Conservation (phyloP, 148 eudicot genomes). For the Camellia granthamiana region DNA sequence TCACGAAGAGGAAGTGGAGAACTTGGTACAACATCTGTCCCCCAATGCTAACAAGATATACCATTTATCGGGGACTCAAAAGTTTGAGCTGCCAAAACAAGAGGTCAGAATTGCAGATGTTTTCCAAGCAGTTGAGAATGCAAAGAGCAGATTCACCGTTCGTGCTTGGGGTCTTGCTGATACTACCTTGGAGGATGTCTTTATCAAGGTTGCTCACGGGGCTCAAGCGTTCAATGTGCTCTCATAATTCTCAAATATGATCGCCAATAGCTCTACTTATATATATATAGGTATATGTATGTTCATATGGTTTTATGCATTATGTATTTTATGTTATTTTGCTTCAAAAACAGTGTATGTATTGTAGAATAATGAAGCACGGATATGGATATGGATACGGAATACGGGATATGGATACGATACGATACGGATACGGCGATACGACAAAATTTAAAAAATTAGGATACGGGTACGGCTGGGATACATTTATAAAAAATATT, state of each 20-base stretch:
- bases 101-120: constrained; percentile 54
- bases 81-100: constrained; percentile 72
- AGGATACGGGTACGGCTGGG: too few relatives aligned
- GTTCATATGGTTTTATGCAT: too few relatives aligned
- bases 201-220: constrained; percentile 64
- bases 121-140: constrained; percentile 55
- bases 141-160: constrained; percentile 55
- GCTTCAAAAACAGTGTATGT: too few relatives aligned
- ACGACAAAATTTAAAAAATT: too few relatives aligned
- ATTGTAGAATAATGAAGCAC: too few relatives aligned
- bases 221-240: constrained; percentile 41
- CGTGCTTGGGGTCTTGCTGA: constrained; percentile 76
- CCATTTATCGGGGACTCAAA: constrained; percentile 64
- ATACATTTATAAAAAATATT: too few relatives aligned
- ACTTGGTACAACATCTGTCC: constrained; percentile 33
- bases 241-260: constrained; percentile 26
- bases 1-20: constrained; percentile 51
- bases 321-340: too few relatives aligned
- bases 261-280: neutral
- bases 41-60: constrained; percentile 53
- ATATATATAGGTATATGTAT: too few relatives aligned
- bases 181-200: constrained; percentile 78
- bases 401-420: too few relatives aligned
- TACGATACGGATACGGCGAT: too few relatives aligned
- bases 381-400: too few relatives aligned